Percentiles rank a stretch among this genome's conserved stretches.
These are phyloP conservation scores for Tilletia caries DNA, from an alignment of 1,284 basidiomycete genomes.

Conservation along the genomic window DNA sequence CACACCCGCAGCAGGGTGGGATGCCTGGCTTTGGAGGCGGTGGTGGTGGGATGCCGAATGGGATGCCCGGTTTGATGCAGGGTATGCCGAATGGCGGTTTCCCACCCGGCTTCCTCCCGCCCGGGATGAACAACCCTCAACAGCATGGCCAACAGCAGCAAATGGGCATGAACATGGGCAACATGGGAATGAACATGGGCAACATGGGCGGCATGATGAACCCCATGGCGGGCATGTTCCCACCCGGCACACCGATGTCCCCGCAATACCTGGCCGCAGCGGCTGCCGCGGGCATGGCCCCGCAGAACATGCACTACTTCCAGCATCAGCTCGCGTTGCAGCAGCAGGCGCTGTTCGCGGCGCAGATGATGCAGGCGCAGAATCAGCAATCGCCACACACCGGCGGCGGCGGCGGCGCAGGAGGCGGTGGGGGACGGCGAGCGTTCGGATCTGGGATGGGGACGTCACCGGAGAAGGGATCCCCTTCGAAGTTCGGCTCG, in stretches of 20 bases:
- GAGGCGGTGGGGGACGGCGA: too few species aligned
- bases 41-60: neutral
- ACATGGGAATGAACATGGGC: too few species aligned
- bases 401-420: neutral
- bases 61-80: neutral
- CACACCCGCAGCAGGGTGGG: neutral
- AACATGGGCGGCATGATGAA: neutral
- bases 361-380: neutral
- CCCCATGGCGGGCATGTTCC: too few species aligned
- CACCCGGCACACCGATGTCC: neutral
- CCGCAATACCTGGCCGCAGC: neutral
- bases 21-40: neutral
- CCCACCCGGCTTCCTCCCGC: conserved; percentile 11
- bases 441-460: too few species aligned
- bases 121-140: neutral
- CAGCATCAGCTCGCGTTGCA: neutral
- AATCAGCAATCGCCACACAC: neutral
- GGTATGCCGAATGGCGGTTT: neutral
- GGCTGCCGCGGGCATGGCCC: neutral
- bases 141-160: neutral
- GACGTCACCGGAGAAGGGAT: neutral
- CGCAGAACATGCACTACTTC: conserved; percentile 13
- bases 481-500: neutral
- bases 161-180: too few species aligned
- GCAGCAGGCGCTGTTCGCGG: neutral